Evolutionary conservation across 305 asterid species (phyloP).

Genomic region (Fraxinus sp.): DNA sequence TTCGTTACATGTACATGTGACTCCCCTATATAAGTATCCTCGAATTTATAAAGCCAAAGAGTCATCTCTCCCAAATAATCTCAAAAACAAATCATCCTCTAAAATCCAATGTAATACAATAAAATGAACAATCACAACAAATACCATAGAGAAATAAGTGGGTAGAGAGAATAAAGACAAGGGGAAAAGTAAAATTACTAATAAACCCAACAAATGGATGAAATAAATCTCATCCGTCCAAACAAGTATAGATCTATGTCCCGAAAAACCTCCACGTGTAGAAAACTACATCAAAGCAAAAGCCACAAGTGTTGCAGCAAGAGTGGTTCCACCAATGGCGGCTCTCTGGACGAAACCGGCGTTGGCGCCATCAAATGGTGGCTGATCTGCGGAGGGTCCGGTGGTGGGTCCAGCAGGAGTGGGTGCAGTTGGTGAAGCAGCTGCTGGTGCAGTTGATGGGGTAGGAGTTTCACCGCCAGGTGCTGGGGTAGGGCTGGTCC

Average conservation of each 20-base stretch:
- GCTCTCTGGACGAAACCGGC: constrained; percentile 8
- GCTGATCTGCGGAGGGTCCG: constrained; percentile 14
- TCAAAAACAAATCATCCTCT: neutral
- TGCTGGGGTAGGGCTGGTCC: neutral
- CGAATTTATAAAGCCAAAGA: neutral
- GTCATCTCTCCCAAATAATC: neutral
- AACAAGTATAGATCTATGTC: constrained; percentile 2
- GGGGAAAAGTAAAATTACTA: neutral
- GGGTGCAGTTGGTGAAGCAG: neutral
- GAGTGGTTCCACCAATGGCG: constrained; percentile 18
- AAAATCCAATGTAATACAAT: neutral
- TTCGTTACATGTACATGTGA: neutral
- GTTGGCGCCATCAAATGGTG: constrained; percentile 1
- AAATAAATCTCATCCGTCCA: constrained; percentile 23
- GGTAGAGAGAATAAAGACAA: neutral
- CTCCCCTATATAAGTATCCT: neutral
- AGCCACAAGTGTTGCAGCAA: constrained; percentile 20
- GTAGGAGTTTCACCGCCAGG: neutral
- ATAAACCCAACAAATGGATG: neutral
- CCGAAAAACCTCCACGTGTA: constrained; percentile 8
- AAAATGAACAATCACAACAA: constrained; percentile 2
- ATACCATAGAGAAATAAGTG: neutral
- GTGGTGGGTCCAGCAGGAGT: neutral
- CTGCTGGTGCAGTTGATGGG: neutral
- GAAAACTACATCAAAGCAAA: constrained; percentile 20